Evolutionary conservation across 1,284 basidiomycete genomes (phyloP).

Genomic region (Papiliotrema flavescens): DNA sequence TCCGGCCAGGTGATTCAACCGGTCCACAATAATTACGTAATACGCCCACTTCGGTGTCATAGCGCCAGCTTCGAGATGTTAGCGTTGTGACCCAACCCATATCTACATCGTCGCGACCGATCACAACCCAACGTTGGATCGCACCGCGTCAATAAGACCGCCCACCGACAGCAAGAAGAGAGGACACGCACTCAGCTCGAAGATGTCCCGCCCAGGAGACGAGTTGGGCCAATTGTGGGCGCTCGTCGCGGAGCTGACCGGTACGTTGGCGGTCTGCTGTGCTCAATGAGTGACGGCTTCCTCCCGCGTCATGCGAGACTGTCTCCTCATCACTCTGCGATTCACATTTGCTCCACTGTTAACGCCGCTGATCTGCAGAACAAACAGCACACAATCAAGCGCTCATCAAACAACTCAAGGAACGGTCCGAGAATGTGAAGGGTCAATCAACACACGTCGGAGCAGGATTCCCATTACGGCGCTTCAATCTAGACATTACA

Average conservation of each 20-base stretch:
- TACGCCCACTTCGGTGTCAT: no score
- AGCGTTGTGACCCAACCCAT: no score
- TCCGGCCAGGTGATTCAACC: no score
- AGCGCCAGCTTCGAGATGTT: no score
- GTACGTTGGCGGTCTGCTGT: slow-evolving; percentile 20
- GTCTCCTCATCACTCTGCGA: not conserved
- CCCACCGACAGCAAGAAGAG: no score
- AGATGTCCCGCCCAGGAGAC: slow-evolving; percentile 51
- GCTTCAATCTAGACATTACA: slow-evolving; percentile 91
- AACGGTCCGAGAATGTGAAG: slow-evolving; percentile 74
- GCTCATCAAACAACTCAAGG: slow-evolving; percentile 66
- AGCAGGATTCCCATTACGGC: slow-evolving; percentile 74
- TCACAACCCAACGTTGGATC: no score
- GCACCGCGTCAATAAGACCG: no score
- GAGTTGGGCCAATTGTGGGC: slow-evolving; percentile 72
- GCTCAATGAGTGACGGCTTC: no score
- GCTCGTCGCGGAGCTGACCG: slow-evolving; percentile 68
- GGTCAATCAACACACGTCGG: slow-evolving; percentile 72
- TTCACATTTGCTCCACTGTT: not conserved
- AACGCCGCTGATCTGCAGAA: slow-evolving; percentile 53
- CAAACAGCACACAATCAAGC: slow-evolving; percentile 84
- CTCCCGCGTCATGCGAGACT: no score
- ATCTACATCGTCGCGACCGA: no score
- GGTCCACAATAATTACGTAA: no score
- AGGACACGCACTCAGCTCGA: not conserved